Percentiles rank a stretch among this genome's conserved stretches.
phyloP scores from a whole-genome alignment of 2,329 filamentous ascomycete genomes.

The Emericellopsis cladophorae region DNA sequence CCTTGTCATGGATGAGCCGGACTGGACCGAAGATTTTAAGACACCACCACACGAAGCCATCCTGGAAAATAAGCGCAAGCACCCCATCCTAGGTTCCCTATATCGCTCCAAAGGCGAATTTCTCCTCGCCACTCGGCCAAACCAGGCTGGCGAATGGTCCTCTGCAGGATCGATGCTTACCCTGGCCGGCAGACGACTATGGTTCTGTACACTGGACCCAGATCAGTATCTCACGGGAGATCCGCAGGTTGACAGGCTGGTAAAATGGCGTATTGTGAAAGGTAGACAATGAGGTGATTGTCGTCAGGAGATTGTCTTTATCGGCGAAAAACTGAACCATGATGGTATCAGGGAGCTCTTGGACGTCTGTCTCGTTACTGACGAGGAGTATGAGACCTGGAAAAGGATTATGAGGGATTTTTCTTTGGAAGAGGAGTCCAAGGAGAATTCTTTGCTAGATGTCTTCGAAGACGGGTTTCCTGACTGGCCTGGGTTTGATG shows the following conservation, averaged over 20 bases:
- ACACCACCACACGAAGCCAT: constrained; percentile 27
- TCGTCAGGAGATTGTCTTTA: constrained; percentile 61
- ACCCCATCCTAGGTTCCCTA: constrained; percentile 38
- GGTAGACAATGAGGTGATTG: constrained; percentile 56
- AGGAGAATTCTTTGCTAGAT: constrained; percentile 29
- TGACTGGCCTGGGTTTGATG: constrained; percentile 30
- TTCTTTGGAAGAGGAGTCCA: constrained; percentile 19
- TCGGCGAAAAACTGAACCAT: constrained; percentile 51
- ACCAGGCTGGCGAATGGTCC: constrained; percentile 45
- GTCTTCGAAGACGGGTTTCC: constrained; percentile 48
- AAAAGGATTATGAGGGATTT: constrained; percentile 35
- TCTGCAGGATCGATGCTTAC: constrained; percentile 54
- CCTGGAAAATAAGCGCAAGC: constrained; percentile 40
- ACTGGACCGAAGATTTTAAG: constrained; percentile 8
- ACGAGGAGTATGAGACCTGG: constrained; percentile 43
- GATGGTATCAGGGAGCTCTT: constrained; percentile 36
- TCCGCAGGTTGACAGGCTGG: constrained; percentile 30
- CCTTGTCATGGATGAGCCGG: neutral
- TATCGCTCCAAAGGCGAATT: constrained; percentile 53
- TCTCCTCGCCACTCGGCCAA: constrained; percentile 45
- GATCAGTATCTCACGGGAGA: constrained; percentile 35
- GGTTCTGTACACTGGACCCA: constrained; percentile 48
- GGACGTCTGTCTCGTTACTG: constrained; percentile 47
- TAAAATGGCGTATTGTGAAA: constrained; percentile 34
- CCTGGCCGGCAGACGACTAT: constrained; percentile 36